Evolutionary conservation across 2,329 filamentous ascomycete genomes (phyloP).

Genomic region (Verticillium nonalfalfae): DNA sequence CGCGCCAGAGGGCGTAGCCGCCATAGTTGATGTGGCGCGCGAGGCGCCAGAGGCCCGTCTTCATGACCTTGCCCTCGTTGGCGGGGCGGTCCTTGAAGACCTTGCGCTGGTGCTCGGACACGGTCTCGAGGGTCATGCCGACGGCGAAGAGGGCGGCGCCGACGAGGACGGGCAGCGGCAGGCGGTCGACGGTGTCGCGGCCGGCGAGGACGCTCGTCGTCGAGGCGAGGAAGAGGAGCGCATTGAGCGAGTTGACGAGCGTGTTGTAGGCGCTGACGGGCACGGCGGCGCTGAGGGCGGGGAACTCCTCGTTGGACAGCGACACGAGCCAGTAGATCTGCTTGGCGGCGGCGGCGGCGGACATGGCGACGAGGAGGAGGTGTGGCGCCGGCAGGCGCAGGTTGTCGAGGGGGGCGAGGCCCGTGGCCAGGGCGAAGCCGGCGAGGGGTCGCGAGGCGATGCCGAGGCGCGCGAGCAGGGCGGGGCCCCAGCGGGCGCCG

Average conservation of each 20-base stretch:
- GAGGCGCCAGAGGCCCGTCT: constrained; percentile 28
- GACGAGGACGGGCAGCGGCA: constrained; percentile 29
- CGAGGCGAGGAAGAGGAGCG: constrained; percentile 44
- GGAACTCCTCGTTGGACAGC: constrained; percentile 44
- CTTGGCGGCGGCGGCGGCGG: constrained; percentile 43
- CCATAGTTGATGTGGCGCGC: constrained; percentile 34
- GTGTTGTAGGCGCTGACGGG: constrained; percentile 45
- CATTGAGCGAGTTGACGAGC: constrained; percentile 46
- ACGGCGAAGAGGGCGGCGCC: constrained; percentile 41
- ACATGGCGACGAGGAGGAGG: constrained; percentile 45
- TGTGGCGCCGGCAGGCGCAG: constrained; percentile 43
- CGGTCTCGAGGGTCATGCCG: constrained; percentile 47
- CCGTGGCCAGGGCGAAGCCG: constrained; percentile 25
- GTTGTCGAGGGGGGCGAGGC: constrained; percentile 23
- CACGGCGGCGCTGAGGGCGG: constrained; percentile 27
- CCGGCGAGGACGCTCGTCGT: constrained; percentile 33
- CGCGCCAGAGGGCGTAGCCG: constrained; percentile 27
- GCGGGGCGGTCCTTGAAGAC: constrained; percentile 27
- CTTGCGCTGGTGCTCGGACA: constrained; percentile 49
- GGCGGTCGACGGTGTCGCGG: constrained; percentile 6
- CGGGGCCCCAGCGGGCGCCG: constrained; percentile 27
- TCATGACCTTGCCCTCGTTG: constrained; percentile 31
- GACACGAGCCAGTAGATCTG: constrained; percentile 47
- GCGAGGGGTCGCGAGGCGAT: constrained; percentile 33
- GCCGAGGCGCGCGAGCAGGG: constrained; percentile 39